A percentile compares a stretch with the other conserved stretches of the same genome.
These are phyloP conservation scores for Dentipellis sp. DNA, from an alignment of 768 basidiomycete genomes.

Conservation along the genomic window DNA sequence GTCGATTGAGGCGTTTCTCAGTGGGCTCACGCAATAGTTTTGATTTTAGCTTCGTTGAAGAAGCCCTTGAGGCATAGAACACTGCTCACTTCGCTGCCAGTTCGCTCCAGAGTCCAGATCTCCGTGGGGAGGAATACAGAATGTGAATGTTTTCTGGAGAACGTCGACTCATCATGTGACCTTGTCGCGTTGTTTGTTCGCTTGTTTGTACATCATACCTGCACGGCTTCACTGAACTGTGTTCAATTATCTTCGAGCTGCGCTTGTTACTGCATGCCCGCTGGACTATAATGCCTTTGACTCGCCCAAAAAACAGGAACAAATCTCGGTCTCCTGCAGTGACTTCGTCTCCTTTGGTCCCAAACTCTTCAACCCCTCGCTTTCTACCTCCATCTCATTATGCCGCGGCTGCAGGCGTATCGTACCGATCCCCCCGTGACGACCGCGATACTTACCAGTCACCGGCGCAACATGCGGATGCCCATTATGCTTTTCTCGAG, in stretches of 20 bases:
- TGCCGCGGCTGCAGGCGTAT: conserved; percentile 24
- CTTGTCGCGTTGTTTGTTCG: conserved; percentile 7
- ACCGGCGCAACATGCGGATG: neutral
- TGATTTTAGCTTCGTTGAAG: neutral
- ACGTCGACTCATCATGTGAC: conserved; percentile 5
- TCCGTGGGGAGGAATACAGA: neutral
- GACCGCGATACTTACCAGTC: neutral
- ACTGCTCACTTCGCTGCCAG: neutral
- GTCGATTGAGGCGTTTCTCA: neutral
- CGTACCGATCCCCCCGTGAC: conserved; percentile 6
- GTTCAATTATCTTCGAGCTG: neutral
- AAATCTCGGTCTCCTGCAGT: conserved; percentile 12
- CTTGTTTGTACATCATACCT: conserved; percentile 3
- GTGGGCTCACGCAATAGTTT: neutral
- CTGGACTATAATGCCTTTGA: conserved; percentile 10
- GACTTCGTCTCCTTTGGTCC: conserved; percentile 6
- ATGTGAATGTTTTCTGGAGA: neutral
- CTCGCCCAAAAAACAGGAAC: conserved; percentile 7
- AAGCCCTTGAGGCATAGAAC: too few relatives aligned
- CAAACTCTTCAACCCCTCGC: conserved; percentile 12
- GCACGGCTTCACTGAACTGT: neutral
- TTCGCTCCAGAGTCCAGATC: neutral
- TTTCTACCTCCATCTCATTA: conserved; percentile 28
- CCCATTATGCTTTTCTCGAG: neutral
- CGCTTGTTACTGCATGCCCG: too few relatives aligned